Conservation (phyloP, 2,329 filamentous ascomycete species). For the Neurospora sp. region DNA sequence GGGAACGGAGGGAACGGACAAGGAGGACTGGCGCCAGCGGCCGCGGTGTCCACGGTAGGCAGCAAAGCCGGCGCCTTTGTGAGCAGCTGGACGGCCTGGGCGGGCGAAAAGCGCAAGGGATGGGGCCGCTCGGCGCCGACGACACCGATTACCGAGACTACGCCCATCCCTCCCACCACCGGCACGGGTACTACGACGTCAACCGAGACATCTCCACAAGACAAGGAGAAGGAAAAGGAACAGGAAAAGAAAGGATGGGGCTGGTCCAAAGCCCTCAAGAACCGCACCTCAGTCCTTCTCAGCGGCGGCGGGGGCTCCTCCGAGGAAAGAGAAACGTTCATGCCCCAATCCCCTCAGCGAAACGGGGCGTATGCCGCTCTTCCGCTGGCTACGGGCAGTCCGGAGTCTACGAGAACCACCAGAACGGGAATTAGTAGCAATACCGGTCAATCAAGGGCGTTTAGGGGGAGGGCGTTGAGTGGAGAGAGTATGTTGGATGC, state of each 20-base stretch:
- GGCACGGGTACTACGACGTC: slow-evolving; percentile 4
- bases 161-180: not conserved
- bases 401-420: slow-evolving; percentile 5
- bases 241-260: slow-evolving; percentile 1
- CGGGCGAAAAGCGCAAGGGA: slow-evolving; percentile 63
- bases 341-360: not conserved
- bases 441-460: slow-evolving; percentile 4
- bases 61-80: slow-evolving; percentile 53
- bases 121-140: slow-evolving; percentile 22
- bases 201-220: slow-evolving; percentile 13
- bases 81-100: slow-evolving; percentile 60
- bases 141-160: not conserved
- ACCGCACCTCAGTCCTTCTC: slow-evolving; percentile 1
- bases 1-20: slow-evolving; percentile 14
- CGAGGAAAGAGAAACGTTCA: not conserved
- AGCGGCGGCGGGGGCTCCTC: not conserved
- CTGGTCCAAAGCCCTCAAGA: slow-evolving; percentile 16
- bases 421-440: slow-evolving; percentile 4
- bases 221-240: not conserved
- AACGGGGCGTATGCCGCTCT: not conserved
- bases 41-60: slow-evolving; percentile 30
- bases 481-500: slow-evolving; percentile 14
- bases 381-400: not conserved
- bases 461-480: slow-evolving; percentile 12
- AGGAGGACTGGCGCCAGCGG: slow-evolving; percentile 3